Evolutionary conservation across 352 stramenopile species (phyloP).

Genomic region (Paralagenidium karlingii): DNA sequence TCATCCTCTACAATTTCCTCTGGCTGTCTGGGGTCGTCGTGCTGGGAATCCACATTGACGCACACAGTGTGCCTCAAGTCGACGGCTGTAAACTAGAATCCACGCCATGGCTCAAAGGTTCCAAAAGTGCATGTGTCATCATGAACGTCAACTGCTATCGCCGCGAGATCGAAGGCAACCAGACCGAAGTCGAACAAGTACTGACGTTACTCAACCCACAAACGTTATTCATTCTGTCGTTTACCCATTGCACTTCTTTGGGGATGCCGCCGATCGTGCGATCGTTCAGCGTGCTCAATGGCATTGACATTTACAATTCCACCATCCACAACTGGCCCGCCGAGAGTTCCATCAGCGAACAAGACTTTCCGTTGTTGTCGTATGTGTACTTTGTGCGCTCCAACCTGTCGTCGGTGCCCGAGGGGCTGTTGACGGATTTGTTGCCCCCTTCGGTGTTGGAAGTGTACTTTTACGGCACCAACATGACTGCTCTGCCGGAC

Average conservation of each 20-base stretch:
- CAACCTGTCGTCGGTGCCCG: no score
- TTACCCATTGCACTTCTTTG: conserved; percentile 11
- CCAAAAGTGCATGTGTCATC: conserved; percentile 3
- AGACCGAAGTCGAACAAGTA: not conserved
- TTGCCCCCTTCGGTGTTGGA: no score
- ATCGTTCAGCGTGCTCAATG: conserved; percentile 8
- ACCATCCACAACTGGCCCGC: conserved; percentile 5
- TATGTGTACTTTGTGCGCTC: no score
- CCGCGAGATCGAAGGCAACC: not conserved
- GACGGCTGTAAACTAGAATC: conserved; percentile 4
- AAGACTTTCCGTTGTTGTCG: no score
- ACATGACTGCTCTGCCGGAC: no score
- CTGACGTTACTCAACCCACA: conserved; percentile 5
- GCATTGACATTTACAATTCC: conserved; percentile 14
- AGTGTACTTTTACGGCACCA: no score
- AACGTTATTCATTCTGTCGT: conserved; percentile 6
- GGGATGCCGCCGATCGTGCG: conserved; percentile 6
- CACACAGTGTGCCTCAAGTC: not conserved
- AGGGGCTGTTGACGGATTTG: no score
- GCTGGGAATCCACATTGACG: not conserved
- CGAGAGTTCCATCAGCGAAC: no score
- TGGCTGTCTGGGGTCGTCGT: no score
- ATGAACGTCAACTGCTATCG: conserved; percentile 7
- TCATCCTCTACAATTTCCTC: no score
- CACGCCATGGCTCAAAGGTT: conserved; percentile 7